These are phyloP conservation scores for Plenodomus lindquistii DNA, from an alignment of 2,329 filamentous ascomycete genomes.

Conservation along the genomic window DNA sequence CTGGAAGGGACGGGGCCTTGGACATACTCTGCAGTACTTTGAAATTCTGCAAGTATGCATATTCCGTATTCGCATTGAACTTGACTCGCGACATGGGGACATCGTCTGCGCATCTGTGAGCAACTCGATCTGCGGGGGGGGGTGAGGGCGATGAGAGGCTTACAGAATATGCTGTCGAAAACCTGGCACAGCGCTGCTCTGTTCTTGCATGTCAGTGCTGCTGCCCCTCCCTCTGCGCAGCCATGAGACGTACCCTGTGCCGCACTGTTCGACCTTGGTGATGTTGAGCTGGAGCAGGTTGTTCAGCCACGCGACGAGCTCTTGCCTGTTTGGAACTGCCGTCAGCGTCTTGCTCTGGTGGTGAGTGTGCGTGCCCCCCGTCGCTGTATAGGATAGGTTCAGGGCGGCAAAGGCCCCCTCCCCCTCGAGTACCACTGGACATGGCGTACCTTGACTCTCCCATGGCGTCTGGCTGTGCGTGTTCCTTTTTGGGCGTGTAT, in stretches of 20 bases:
- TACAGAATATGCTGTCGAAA: constrained; percentile 95
- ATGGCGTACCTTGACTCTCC: constrained; percentile 65
- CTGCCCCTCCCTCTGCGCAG: constrained; percentile 20
- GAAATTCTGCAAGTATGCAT: constrained; percentile 97
- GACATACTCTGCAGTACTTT: constrained; percentile 91
- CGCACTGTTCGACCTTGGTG: constrained; percentile 97
- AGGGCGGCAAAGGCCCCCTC: constrained; percentile 20
- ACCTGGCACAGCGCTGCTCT: constrained; percentile 96
- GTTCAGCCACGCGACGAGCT: constrained; percentile 95
- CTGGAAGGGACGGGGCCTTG: neutral
- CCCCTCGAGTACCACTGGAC: neutral
- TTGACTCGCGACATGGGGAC: constrained; percentile 95
- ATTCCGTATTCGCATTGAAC: constrained; percentile 97
- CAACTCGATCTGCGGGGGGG: constrained; percentile 1
- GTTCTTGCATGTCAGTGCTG: constrained; percentile 22
- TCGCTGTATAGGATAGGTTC: constrained; percentile 16
- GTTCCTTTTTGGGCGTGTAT: constrained; percentile 1
- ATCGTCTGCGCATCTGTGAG: constrained; percentile 61
- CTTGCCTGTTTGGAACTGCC: constrained; percentile 69
- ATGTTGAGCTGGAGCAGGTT: constrained; percentile 97
- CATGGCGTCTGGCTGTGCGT: constrained; percentile 50
- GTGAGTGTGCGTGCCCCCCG: neutral
- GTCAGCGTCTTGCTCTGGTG: constrained; percentile 14
- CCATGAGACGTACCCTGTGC: constrained; percentile 77
- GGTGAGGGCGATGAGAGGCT: constrained; percentile 28